Base-by-base conservation (phyloP, 2,329 filamentous ascomycete species). In the Ophiocordyceps sinensis region DNA sequence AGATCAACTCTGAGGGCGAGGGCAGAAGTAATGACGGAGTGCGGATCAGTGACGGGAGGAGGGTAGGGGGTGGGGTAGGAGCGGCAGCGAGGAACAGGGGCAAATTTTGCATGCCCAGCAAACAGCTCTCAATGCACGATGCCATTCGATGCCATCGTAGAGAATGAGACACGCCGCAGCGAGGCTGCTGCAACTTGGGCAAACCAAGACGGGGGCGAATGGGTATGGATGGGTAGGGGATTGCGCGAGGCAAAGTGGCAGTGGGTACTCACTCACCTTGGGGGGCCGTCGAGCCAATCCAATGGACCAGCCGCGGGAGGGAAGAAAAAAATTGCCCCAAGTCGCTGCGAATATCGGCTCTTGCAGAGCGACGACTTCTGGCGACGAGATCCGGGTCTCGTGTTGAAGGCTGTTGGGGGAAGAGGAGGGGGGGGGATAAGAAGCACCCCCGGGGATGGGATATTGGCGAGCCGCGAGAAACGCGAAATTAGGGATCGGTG, bases 231-330 rank as follows among this genome's bases (percentile, higher is more conserved):
- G 13, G 15, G 38, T 14, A 36, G 13, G 36, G 19, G 26, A 36
- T 32, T 28, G 21, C 21, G 30, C 23, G 6, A 28, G 17, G 15
- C 17, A 4, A 21, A 35, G 30, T 7, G 14, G n/a, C 8, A 14
- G n/a, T 34, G n/a, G n/a, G n/a, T n/a, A n/a, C n/a, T 29, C n/a
- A 42, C 54, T 57, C 46, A 56, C 54, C 38, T 50, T 40, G n/a
- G 39, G 44, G 48, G 30, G 48, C 40, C 44, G 42, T 43, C 44
- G 43, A 11, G 46, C 47, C 44, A 39, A 43, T 45, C 46, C 45
- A 46, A 43, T 44, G 46, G 43, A 48, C 43, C 45, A 48, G 43
- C 46, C 46, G 47, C 41, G 44, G 30, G 14, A 28, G n/a, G 37
- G 19, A 29, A 9, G 17, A 37, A 45, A 49, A 43, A 49, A 46